Base-by-base conservation (phyloP, 768 basidiomycete species). In the Calocybe indica region DNA sequence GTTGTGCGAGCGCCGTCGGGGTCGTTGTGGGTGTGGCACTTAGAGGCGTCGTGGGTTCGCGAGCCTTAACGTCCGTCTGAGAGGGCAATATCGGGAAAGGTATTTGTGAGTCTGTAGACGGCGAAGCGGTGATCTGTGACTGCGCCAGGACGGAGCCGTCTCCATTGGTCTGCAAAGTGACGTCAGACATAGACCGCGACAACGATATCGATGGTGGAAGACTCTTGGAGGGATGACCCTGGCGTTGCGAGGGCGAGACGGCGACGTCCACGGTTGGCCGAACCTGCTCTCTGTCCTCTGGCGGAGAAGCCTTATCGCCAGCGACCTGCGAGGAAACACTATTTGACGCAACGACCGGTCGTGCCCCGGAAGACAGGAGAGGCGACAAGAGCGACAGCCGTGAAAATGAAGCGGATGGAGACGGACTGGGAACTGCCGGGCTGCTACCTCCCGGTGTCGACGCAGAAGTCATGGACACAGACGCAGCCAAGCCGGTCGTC, bases 381-480 rank as follows among this genome's bases (percentile, higher is more conserved):
- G 54, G 74, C 53, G 52, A 80, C 2, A 62, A 44, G 22, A 65
- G 49, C 1, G 80, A 79, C 35, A 82, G 64, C 43, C 72, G 75
- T 39, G 80, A 73, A 50, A 82, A 81, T 0, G 76, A 67, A 3
- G 64, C 59, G 0, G 78, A 70, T 1, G 77, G 78, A 0, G 78
- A 79, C 2, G 60, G 57, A 5, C 52, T 41, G 1, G 48, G 37
- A 0, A 33, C 22, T 11, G 49, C 10, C 8, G 34, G 7, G 12
- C 22, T 30, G 30, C 10, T 30, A 7, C n/a, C n/a, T 47, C 22
- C 11, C 32, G 34, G 13, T 37, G 57, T 44, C 7, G 47, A 33
- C 31, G 56, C 12, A 40, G 40, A 9, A 43, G 9, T 29, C 37
- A 42, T 31, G 22, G 41, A n/a, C 38, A 40, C 15, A 40, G 46